A percentile compares a stretch with the other conserved stretches of the same genome.
phyloP scores from a whole-genome alignment of 2,329 filamentous ascomycete genomes.

The Scytalidium lignicola region DNA sequence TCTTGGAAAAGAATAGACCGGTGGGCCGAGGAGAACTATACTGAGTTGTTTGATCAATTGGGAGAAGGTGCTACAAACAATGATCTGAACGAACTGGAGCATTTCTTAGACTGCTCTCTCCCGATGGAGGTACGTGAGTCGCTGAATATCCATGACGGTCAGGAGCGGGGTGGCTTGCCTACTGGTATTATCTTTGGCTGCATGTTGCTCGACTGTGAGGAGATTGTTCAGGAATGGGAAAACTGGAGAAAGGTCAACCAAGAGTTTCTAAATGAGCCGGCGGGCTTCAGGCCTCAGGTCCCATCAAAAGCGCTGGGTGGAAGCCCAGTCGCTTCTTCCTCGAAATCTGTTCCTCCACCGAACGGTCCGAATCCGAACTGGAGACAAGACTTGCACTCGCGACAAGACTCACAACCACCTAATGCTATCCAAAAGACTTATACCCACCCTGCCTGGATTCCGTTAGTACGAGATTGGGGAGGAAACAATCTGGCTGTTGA shows the following conservation, averaged over 20 bases:
- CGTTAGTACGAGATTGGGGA: slow-evolving; percentile 93
- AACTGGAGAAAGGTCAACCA: slow-evolving; percentile 94
- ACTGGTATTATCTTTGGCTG: slow-evolving; percentile 89
- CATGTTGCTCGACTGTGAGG: slow-evolving; percentile 97
- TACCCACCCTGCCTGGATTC: slow-evolving; percentile 92
- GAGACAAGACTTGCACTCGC: slow-evolving; percentile 77
- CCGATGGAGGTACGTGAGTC: slow-evolving; percentile 93
- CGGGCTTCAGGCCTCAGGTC: slow-evolving; percentile 52
- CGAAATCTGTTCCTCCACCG: slow-evolving; percentile 49
- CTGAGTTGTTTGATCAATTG: slow-evolving; percentile 88
- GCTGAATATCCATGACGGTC: slow-evolving; percentile 86
- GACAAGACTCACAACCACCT: slow-evolving; percentile 83
- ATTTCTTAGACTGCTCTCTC: slow-evolving; percentile 89
- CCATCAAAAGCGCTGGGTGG: slow-evolving; percentile 70
- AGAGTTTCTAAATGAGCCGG: slow-evolving; percentile 62
- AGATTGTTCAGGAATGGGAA: slow-evolving; percentile 96
- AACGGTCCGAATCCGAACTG: slow-evolving; percentile 58
- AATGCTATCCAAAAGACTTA: slow-evolving; percentile 89
- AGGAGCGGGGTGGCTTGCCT: slow-evolving; percentile 85
- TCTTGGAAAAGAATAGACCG: slow-evolving; percentile 92
- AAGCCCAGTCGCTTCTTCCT: slow-evolving; percentile 58
- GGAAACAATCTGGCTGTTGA: slow-evolving; percentile 96
- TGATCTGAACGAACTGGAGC: slow-evolving; percentile 94
- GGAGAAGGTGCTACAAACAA: slow-evolving; percentile 89
- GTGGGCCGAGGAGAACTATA: slow-evolving; percentile 94